Base-by-base conservation (phyloP, 2,329 filamentous ascomycete genomes). In the Davidsoniella neocaledoniae region DNA sequence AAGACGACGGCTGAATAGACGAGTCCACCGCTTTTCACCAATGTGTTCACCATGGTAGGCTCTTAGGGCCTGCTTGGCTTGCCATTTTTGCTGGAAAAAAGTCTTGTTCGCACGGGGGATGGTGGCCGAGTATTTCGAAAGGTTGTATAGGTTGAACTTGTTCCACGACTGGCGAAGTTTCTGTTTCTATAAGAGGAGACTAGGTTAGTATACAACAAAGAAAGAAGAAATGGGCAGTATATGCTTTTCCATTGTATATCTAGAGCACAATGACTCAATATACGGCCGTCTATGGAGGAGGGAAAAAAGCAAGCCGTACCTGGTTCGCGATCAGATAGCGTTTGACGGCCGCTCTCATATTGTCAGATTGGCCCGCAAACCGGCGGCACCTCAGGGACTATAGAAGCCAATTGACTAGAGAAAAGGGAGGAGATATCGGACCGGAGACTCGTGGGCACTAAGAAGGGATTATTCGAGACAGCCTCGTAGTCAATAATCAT, bases 31-130 rank as follows among this genome's bases (percentile, higher is more conserved):
- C 63, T 83, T 80, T 70, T 98, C 91, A 56, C 81, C 79, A 57
- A 98, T 81, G 62, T 94, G 86, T 63, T 95, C 90, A 65, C 90
- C 91, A 68, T 98, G 91, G 66, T 96, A 98, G 55, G 75, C 80
- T 57, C 91, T 81, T 40, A 86, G 77, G 56, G 80, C 64, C 19
- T 87, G 79, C 67, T 98, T 98, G 59, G 90, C 85, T 1, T 68
- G 66, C 90, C 90, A 98, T 81, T 98, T 98, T 68, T 96, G 90
- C 72, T 96, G 90, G 74, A 94, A 98, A 68, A 91, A 93, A 42
- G 88, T 95, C 54, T 68, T 66, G 46, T 57, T 57, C 14, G 62
- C 59, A 17, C 56, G 60, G 52, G 68, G 65, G 14, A 58, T 61
- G 16, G 73, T 75, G 2, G 64, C 60, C 41, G 59, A 66, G 33